Evolutionary conservation across 331 rosid genomes (phyloP).

Genomic region (Phaseolus coccineus): DNA sequence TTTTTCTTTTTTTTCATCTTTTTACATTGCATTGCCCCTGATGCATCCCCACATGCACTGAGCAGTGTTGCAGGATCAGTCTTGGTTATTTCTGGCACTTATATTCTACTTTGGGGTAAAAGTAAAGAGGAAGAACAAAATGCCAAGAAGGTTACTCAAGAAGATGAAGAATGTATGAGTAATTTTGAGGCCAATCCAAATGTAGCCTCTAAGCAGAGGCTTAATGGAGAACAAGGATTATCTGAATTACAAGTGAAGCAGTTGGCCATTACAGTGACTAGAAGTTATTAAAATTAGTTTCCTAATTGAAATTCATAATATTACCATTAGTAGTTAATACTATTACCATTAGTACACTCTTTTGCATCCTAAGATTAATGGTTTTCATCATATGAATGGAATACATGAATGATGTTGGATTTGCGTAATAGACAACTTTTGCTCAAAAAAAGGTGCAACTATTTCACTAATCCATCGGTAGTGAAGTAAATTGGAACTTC

Average conservation of each 20-base stretch:
- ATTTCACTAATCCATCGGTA: too few relatives aligned
- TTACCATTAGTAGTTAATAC: too few relatives aligned
- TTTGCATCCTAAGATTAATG: too few relatives aligned
- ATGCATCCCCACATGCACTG: slow-evolving; percentile 20
- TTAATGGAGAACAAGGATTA: slow-evolving; percentile 13
- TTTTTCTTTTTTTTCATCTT: not conserved
- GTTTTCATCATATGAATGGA: too few relatives aligned
- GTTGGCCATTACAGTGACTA: not conserved
- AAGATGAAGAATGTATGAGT: slow-evolving; percentile 47
- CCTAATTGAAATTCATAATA: too few relatives aligned
- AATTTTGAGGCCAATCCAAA: not conserved
- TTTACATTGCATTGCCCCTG: not conserved
- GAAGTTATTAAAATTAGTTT: not conserved
- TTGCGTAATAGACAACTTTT: too few relatives aligned
- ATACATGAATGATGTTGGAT: too few relatives aligned
- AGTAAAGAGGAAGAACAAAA: slow-evolving; percentile 53
- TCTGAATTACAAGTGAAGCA: slow-evolving; percentile 16
- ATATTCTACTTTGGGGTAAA: slow-evolving; percentile 84
- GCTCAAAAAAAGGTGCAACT: too few relatives aligned
- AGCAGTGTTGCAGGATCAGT: slow-evolving; percentile 72
- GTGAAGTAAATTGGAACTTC: too few relatives aligned
- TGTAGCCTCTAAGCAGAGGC: slow-evolving; percentile 2
- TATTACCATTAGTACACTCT: too few relatives aligned
- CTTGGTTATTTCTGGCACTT: slow-evolving; percentile 75
- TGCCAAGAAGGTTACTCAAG: slow-evolving; percentile 50